Evolutionary conservation across 495 filamentous ascomycete species (phyloP), one percentile per base, ranked within the genome.

Genomic region (Tuber magnatum): DNA sequence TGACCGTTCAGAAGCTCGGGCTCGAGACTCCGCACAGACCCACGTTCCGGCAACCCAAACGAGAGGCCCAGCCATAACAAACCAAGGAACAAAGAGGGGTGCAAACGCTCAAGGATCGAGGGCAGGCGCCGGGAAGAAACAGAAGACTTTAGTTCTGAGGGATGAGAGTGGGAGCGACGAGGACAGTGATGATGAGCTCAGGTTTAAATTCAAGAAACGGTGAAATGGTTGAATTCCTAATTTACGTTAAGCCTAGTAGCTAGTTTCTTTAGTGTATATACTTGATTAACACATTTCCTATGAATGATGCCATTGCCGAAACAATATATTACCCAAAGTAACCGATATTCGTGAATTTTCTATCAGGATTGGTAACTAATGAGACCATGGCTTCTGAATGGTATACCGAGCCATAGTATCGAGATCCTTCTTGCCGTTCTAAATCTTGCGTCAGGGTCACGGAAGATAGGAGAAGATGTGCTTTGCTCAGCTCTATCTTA

Each of bases 121-220:
- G 24, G 22, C 69, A 28, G 68, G 74, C 44, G 72, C 44, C 41
- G 76, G 73, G 28, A 82, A 82, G 71, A 79, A 77, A 74, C 80
- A 74, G 38, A 81, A 73, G 56, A 73, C 74, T 0, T 68, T 77
- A 68, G 61, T 79, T 46, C 65, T 79, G 35, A 79, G 78, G 32
- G 71, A 70, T 18, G 73, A 73, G 8, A 76, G 73, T 22, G 74
- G 65, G 44, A 77, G 69, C 16, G 80, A 79, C 32, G 80, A 79
- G 39, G 80, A 82, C 8, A 80, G 80, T 38, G 77, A 77, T 48
- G 74, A 76, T 43, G 80, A 81, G 61, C 70, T 79, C 20, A 79
- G 73, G 68, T 79, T 79, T n/a, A 79, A 77, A 65, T 79, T 79
- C 48, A 79, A 75, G 48, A 78, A 70, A 38, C 78, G 74, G 65